Evolutionary conservation across 352 stramenopile genomes (phyloP), one percentile per base, ranked within the genome.

Genomic region (Pythium rishiriense): DNA sequence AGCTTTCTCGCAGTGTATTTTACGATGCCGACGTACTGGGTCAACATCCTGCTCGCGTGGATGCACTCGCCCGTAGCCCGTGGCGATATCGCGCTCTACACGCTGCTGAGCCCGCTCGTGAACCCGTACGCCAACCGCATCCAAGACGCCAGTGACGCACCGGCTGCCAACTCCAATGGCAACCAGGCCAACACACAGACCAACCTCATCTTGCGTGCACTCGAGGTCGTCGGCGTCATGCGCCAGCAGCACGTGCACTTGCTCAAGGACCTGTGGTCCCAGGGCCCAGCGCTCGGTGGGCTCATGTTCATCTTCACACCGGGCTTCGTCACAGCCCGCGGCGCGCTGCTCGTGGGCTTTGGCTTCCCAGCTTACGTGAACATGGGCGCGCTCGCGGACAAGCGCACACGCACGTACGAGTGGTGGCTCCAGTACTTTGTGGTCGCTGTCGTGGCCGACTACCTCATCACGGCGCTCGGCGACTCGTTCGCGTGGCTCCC

Each of bases 381-480:
- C 14, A 92, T 95, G 60, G 83, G 82, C 58, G 81, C 88, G 45
- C 66, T 96, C 37, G 74, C 83, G 0, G 77, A 95, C 61, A 90
- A 92, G 65, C 73, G 73, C 8, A 85, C 81, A 28, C 82, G 86
- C 8, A 80, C 79, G 45, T 94, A 95, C 68, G 87, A 97, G 67
- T 95, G 86, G 81, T 96, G 87, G 87, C 78, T 97, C 21, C 72
- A 75, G 24, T 97, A 96, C 70, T 96, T 90, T 58, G 78, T 74
- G 10, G 81, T 92, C 19, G 83, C 86, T 0, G 75, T 92, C 43
- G 67, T 76, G n/a, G 68, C 76, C 11, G 81, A 96, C 66, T 90
- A 92, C 58, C 54, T 91, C 21, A 69, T 93, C 56, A 84, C 70
- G 2, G 69, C 81, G 25, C 58, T 93, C 21, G 76, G 64, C 53